Base-by-base conservation (phyloP, 2,329 filamentous ascomycete genomes). In the Penicillium sp. region DNA sequence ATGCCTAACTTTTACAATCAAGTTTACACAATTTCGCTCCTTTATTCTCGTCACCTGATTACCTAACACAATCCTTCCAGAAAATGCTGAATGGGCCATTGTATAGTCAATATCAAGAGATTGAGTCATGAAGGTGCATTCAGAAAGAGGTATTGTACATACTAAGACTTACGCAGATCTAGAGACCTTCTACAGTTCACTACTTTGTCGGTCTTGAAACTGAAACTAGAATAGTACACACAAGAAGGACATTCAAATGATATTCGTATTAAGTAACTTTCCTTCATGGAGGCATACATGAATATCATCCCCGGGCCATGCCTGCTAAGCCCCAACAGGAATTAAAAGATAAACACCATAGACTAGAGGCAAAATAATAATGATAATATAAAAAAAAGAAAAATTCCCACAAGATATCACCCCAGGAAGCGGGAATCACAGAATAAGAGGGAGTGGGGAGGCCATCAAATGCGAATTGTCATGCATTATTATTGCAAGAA, bases 221-320 rank as follows among this genome's bases (percentile, higher is more conserved):
- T 10, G n/a, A 19, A 19, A 10, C 38, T 42, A 9, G 3, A 19
- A 12, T 22, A 44, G 19, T 24, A 44, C 9, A 35, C 22, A 40
- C 51, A 40, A 40, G 35, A 28, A n/a, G 42, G 28, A 42, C n/a
- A 55, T 54, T 63, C 58, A 24, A 64, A 44, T 33, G 58, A 63
- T 65, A 54, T 61, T 47, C 55, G 58, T 62, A 68, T 71, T 68
- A 64, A 61, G 54, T 19, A 65, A 65, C 64, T 69, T 65, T 64
- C 60, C 61, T n/a, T 66, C 68, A 61, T 68, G 38, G 67, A 73
- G 62, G 65, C 67, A 67, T 70, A 74, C 68, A 72, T 71, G 64
- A 67, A 68, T 60, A 61, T 66, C 59, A 64, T 64, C 59, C 59
- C 59, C 47, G 19, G 38, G 37, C 54, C 49, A 54, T 56, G 53